These are phyloP conservation scores for Leccinum insolens DNA, from an alignment of 1,284 basidiomycete species.

Conservation along the genomic window DNA sequence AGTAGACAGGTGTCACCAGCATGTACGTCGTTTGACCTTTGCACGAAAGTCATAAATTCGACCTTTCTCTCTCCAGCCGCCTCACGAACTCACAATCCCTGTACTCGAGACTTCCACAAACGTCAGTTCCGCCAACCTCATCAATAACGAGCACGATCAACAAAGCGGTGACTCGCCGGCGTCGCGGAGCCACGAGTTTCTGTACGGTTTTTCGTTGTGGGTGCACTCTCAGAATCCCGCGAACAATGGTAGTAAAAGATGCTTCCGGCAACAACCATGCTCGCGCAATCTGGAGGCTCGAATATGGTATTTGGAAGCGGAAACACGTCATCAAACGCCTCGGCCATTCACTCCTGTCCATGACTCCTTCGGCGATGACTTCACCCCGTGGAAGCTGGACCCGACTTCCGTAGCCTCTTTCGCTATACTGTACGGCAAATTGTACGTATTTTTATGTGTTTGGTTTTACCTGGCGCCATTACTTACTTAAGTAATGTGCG, in stretches of 20 bases:
- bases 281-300: too few species aligned
- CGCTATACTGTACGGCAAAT: too few species aligned
- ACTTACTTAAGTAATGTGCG: too few species aligned
- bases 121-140: slow-evolving; percentile 45
- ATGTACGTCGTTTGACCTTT: slow-evolving; percentile 44
- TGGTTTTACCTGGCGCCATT: too few species aligned
- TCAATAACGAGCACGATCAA: slow-evolving; percentile 19
- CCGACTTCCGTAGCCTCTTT: too few species aligned
- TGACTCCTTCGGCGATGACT: too few species aligned
- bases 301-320: too few species aligned
- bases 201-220: slow-evolving; percentile 42
- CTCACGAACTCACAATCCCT: slow-evolving; percentile 44
- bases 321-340: too few species aligned
- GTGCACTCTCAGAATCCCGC: slow-evolving; percentile 24
- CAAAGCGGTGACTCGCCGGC: slow-evolving; percentile 12
- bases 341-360: too few species aligned
- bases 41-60: slow-evolving; percentile 11
- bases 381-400: too few species aligned
- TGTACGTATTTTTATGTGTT: too few species aligned
- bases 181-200: slow-evolving; percentile 39
- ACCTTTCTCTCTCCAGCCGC: slow-evolving; percentile 31
- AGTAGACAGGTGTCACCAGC: slow-evolving; percentile 74
- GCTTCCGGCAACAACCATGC: too few species aligned
- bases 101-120: slow-evolving; percentile 41
- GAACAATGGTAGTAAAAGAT: slow-evolving; percentile 4